Conservation (phyloP, 441 rosid species). For the Euphorbia celastroides region DNA sequence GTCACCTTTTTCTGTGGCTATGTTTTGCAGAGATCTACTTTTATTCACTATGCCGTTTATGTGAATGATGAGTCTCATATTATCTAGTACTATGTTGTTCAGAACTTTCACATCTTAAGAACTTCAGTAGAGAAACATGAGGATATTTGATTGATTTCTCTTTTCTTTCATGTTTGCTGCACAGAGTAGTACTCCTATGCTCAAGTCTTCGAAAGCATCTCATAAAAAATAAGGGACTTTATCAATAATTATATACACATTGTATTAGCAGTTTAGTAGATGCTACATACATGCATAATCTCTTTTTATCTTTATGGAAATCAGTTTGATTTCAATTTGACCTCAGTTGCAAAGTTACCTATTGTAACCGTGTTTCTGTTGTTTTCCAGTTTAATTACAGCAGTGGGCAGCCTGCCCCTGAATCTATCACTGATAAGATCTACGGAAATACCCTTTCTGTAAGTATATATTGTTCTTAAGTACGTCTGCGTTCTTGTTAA, state of each 20-base stretch:
- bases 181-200: not conserved
- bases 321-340: conserved; percentile 2
- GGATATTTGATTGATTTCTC: not conserved
- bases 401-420: conserved; percentile 98
- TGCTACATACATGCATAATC: not conserved
- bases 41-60: no score
- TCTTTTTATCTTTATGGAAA: conserved; percentile 3
- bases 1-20: no score
- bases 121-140: not conserved
- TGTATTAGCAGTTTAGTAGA: no score
- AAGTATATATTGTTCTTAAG: conserved; percentile 17
- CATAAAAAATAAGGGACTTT: no score
- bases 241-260: no score
- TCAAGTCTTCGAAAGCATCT: no score
- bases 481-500: not conserved
- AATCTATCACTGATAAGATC: conserved; percentile 87
- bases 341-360: not conserved
- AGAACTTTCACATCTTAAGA: not conserved
- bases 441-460: conserved; percentile 96
- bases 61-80: not conserved
- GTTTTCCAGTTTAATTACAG: conserved; percentile 72
- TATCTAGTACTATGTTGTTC: not conserved
- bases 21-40: not conserved
- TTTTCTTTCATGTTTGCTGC: not conserved
- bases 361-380: conserved; percentile 11